phyloP scores from a whole-genome alignment of 2,329 filamentous ascomycete species.

The Fusarium abutilonis region DNA sequence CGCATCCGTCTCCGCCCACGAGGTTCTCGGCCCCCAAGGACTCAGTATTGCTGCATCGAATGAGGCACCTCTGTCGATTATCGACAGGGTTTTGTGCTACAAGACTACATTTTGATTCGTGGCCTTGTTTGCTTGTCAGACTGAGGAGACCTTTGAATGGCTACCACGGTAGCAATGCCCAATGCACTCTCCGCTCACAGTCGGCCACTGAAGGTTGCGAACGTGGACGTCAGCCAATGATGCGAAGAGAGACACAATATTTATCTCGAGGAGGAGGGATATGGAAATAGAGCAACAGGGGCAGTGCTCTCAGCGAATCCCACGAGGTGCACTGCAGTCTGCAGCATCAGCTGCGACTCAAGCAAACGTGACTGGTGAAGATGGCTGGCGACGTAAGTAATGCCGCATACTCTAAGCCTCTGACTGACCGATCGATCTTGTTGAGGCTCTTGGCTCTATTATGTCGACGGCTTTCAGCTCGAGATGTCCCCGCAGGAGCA shows the following conservation, averaged over 20 bases:
- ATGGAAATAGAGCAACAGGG: slow-evolving; percentile 33
- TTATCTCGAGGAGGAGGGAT: slow-evolving; percentile 7
- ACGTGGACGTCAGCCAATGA: slow-evolving; percentile 30
- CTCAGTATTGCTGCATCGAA: slow-evolving; percentile 24
- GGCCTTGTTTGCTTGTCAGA: slow-evolving; percentile 37
- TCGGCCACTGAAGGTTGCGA: slow-evolving; percentile 32
- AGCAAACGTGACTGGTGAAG: slow-evolving; percentile 15
- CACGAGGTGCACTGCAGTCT: slow-evolving; percentile 7
- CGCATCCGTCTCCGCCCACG: slow-evolving; percentile 7
- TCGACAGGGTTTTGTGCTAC: slow-evolving; percentile 23
- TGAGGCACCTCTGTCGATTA: slow-evolving; percentile 24
- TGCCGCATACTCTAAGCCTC: slow-evolving; percentile 29
- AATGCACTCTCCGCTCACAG: slow-evolving; percentile 18
- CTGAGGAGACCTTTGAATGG: slow-evolving; percentile 32
- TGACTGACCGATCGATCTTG: slow-evolving; percentile 33
- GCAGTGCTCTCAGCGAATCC: slow-evolving; percentile 30
- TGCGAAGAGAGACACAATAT: slow-evolving; percentile 13
- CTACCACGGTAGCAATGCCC: slow-evolving; percentile 38
- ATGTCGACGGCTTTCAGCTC: slow-evolving; percentile 28
- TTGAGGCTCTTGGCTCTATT: slow-evolving; percentile 24
- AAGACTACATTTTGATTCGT: slow-evolving; percentile 32
- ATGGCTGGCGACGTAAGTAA: slow-evolving; percentile 15
- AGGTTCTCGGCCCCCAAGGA: slow-evolving; percentile 39
- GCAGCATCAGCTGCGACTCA: slow-evolving; percentile 20
- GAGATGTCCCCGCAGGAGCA: slow-evolving; percentile 11